Conservation (phyloP, 345 rosid species). For the Melaleuca quinquenervia region DNA sequence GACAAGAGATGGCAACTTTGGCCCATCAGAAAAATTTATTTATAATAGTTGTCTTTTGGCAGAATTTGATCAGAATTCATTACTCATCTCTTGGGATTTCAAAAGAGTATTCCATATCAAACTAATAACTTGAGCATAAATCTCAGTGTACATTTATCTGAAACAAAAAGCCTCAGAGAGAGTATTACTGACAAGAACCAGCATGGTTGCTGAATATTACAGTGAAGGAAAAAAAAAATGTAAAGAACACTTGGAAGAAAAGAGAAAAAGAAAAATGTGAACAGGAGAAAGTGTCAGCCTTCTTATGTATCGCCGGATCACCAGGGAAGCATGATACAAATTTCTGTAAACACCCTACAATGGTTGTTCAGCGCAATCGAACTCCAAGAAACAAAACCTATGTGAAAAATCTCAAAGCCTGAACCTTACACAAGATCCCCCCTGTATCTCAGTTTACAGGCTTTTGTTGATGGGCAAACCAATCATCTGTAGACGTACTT, state of each 20-base stretch:
- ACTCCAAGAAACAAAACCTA: neutral
- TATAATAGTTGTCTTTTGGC: neutral
- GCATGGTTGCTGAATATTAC: neutral
- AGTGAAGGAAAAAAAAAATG: neutral
- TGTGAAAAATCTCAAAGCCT: neutral
- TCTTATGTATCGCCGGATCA: neutral
- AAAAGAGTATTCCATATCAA: neutral
- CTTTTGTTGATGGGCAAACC: slow-evolving; percentile 3
- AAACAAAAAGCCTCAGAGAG: neutral
- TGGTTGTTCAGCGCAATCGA: neutral
- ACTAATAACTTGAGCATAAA: neutral
- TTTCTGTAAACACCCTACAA: neutral
- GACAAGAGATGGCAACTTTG: neutral
- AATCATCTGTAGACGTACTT: slow-evolving; percentile 16
- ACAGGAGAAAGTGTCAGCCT: neutral
- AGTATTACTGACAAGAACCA: neutral
- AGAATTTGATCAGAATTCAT: neutral
- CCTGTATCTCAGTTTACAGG: neutral
- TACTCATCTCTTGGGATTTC: neutral
- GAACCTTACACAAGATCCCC: neutral
- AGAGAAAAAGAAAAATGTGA: neutral
- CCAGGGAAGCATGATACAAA: neutral
- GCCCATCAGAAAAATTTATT: neutral
- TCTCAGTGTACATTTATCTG: neutral
- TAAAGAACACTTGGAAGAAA: neutral